Base-by-base conservation (phyloP, 2,329 filamentous ascomycete species). In the Fusarium buharicum region DNA sequence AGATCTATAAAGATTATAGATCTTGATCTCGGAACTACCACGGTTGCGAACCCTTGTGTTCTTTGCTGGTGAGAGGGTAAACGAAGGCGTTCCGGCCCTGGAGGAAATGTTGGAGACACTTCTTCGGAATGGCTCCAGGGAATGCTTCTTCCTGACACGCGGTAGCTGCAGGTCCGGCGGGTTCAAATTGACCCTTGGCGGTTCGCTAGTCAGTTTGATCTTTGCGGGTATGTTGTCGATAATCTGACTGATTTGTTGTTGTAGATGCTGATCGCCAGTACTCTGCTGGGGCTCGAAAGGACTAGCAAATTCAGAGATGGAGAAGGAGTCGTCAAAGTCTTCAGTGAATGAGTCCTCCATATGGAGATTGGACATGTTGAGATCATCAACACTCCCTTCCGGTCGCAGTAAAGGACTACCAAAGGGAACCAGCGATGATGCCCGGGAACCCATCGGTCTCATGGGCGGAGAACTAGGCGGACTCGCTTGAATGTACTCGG, bases 1-100 rank as follows among this genome's bases (percentile, higher is more conserved):
- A 16, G 90, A 88, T 43, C 93, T 87, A 13, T 92, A 92, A 33
- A 99, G 84, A 76, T 98, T 93, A 70, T 98, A 99, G 3, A 97
- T 83, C 74, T 93, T 93, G 71, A 97, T 94, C 58, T 94, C 93
- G 46, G 88, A 85, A 53, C 88, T 84, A 47, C 83, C 82, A 40
- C 78, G 78, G 24, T 79, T 77, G 22, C 82, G 79, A 1, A 81
- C 76, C 9, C 84, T 82, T 4, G 78, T 69, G 18, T 77, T 80
- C 68, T 84, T 83, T 14, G 82, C 88, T 0, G 90, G 89, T 16
- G 88, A 88, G 1, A 93, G 80, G 6, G 87, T 89, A 68, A 92
- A 86, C 1, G 89, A 88, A 6, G 88, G 87, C 0, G 86, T 89
- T 7, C 83, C 80, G 0, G 87, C 85, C 30, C 85, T 81, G 52